Evolutionary conservation across 441 rosid genomes (phyloP).

Genomic region (Capsella rubella): DNA sequence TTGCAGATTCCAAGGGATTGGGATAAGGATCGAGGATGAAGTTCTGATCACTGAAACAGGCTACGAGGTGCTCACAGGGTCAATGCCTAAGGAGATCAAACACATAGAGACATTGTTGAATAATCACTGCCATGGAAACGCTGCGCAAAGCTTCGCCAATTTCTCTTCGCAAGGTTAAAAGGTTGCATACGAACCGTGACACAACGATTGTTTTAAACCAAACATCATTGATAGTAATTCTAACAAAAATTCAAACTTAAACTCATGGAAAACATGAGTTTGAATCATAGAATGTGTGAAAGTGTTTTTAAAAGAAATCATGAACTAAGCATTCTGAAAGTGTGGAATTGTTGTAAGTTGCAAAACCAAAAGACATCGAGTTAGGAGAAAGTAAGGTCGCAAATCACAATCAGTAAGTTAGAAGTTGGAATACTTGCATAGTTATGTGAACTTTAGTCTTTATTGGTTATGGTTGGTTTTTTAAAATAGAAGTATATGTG

Average conservation of each 20-base stretch:
- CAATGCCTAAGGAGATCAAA: constrained; percentile 91
- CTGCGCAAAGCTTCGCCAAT: constrained; percentile 18
- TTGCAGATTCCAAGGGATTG: constrained; percentile 81
- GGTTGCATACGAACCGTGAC: background rate
- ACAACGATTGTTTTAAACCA: constrained; percentile 1
- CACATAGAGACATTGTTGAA: constrained; percentile 80
- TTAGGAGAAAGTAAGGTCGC: constrained; percentile 22
- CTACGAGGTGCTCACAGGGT: constrained; percentile 92
- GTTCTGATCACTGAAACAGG: constrained; percentile 95
- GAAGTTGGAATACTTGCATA: constrained; percentile 27
- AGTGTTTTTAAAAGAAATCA: background rate
- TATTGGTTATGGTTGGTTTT: constrained; percentile 15
- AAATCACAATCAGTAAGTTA: constrained; percentile 42
- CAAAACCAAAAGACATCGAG: constrained; percentile 11
- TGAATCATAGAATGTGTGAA: background rate
- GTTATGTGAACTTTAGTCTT: constrained; percentile 17
- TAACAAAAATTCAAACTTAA: background rate
- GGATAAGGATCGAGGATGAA: constrained; percentile 97
- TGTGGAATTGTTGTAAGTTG: background rate
- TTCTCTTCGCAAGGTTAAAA: constrained; percentile 17
- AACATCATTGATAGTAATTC: background rate
- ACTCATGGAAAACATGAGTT: background rate
- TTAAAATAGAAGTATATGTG: background rate
- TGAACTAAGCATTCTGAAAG: background rate
- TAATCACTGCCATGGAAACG: constrained; percentile 51